A percentile compares a stretch with the other conserved stretches of the same genome.
These are phyloP conservation scores for Exophiala alcalophila DNA, from an alignment of 2,329 filamentous ascomycete genomes.

Conservation along the genomic window DNA sequence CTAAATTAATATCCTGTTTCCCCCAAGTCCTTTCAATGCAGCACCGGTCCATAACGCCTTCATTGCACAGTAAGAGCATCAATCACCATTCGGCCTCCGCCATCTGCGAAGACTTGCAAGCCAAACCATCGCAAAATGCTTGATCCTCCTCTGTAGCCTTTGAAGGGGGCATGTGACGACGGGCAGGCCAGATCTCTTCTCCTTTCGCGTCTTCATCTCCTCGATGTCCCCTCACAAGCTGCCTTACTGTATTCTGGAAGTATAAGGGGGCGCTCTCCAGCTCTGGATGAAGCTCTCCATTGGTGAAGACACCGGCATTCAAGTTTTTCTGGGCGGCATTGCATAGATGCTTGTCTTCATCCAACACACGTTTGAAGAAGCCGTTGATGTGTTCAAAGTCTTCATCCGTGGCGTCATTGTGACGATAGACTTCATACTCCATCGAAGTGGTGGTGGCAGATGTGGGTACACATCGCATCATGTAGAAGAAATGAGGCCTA, in stretches of 20 bases:
- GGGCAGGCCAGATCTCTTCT: conserved; percentile 54
- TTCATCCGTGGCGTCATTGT: conserved; percentile 57
- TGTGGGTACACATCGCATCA: conserved; percentile 60
- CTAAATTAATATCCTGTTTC: no score
- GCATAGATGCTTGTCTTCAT: conserved; percentile 63
- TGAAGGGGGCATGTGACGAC: no score
- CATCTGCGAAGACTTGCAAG: no score
- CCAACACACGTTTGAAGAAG: conserved; percentile 63
- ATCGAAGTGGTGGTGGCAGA: conserved; percentile 52
- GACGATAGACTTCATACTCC: conserved; percentile 62
- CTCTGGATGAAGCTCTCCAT: conserved; percentile 58
- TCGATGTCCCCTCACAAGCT: conserved; percentile 48
- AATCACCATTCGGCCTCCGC: no score
- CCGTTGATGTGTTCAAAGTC: conserved; percentile 56
- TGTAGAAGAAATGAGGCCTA: conserved; percentile 54
- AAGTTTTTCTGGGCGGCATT: conserved; percentile 58
- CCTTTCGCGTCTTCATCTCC: conserved; percentile 46
- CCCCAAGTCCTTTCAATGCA: no score
- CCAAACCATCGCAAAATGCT: no score
- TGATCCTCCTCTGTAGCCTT: no score
- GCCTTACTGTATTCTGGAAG: conserved; percentile 54
- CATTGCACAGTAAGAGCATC: no score
- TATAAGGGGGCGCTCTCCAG: conserved; percentile 57
- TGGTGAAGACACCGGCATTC: conserved; percentile 58
- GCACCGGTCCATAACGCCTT: no score